Percentiles rank a stretch among this genome's conserved stretches.
These are phyloP conservation scores for Termitomyces sp. DNA, from an alignment of 768 basidiomycete species.

Conservation along the genomic window DNA sequence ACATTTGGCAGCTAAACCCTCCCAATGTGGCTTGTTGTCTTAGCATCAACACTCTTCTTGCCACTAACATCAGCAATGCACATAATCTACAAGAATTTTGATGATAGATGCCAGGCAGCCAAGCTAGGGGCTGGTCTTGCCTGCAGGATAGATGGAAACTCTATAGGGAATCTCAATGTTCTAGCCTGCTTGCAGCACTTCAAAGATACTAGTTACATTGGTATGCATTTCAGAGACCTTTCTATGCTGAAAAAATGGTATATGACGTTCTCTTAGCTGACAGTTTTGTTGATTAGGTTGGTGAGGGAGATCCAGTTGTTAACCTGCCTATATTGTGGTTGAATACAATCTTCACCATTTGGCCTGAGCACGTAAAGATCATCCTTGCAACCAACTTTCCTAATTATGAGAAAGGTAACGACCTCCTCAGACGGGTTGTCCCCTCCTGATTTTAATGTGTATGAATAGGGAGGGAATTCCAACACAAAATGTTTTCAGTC, in stretches of 20 bases:
- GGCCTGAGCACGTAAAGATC: too few species aligned
- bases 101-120: too few species aligned
- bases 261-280: constrained; percentile 34
- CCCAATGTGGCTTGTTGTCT: constrained; percentile 24
- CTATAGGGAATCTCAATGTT: constrained; percentile 43
- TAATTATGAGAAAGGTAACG: constrained; percentile 54
- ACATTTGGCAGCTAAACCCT: constrained; percentile 2
- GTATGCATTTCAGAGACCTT: constrained; percentile 23
- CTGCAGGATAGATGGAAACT: constrained; percentile 32
- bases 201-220: constrained; percentile 44
- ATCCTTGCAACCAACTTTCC: constrained; percentile 56
- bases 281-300: constrained; percentile 30
- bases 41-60: constrained; percentile 24
- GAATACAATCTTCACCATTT: too few species aligned
- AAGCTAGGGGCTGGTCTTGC: constrained; percentile 46
- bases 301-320: too few species aligned
- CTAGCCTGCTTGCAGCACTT: constrained; percentile 30
- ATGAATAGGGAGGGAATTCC: constrained; percentile 37
- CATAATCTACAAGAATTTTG: constrained; percentile 25
- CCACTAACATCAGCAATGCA: constrained; percentile 30
- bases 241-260: neutral
- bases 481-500: constrained; percentile 39
- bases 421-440: neutral
- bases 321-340: too few species aligned
- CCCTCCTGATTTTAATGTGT: neutral